A percentile compares a stretch with the other conserved stretches of the same genome.
These are phyloP conservation scores for Tarenaya hassleriana DNA, from an alignment of 345 rosid species.

Conservation along the genomic window DNA sequence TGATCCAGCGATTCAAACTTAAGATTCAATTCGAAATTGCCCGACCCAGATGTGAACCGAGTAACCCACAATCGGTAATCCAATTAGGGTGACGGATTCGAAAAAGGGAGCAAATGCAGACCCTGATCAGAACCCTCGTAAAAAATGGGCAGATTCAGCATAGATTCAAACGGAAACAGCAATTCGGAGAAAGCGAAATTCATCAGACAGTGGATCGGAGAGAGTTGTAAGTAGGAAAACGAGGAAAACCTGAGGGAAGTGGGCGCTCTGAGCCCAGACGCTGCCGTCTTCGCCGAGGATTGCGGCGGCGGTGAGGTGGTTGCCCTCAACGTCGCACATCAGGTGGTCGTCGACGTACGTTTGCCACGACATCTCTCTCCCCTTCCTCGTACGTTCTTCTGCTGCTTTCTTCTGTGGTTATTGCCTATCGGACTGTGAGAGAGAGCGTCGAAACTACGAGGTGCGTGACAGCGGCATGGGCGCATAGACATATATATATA, in stretches of 20 bases:
- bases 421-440: slow-evolving; percentile 19
- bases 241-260: slow-evolving; percentile 54
- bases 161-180: slow-evolving; percentile 2
- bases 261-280: slow-evolving; percentile 82
- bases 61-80: too few species aligned
- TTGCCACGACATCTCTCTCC: slow-evolving; percentile 82
- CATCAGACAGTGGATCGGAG: neutral
- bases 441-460: slow-evolving; percentile 22
- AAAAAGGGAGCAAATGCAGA: too few species aligned
- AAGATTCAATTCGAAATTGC: too few species aligned
- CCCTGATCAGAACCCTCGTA: too few species aligned
- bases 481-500: slow-evolving; percentile 9
- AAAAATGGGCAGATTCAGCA: too few species aligned
- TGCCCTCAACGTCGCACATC: slow-evolving; percentile 74
- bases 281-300: slow-evolving; percentile 75
- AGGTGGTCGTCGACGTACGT: slow-evolving; percentile 79
- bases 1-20: too few species aligned
- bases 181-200: neutral
- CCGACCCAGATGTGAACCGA: too few species aligned
- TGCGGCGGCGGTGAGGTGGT: slow-evolving; percentile 64
- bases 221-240: neutral
- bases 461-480: slow-evolving; percentile 15
- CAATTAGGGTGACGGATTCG: too few species aligned
- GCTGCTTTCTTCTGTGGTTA: slow-evolving; percentile 18
- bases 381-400: neutral